Evolutionary conservation across 352 stramenopile species (phyloP), one percentile per base, ranked within the genome.

Genomic region (Phytophthora uliginosa): DNA sequence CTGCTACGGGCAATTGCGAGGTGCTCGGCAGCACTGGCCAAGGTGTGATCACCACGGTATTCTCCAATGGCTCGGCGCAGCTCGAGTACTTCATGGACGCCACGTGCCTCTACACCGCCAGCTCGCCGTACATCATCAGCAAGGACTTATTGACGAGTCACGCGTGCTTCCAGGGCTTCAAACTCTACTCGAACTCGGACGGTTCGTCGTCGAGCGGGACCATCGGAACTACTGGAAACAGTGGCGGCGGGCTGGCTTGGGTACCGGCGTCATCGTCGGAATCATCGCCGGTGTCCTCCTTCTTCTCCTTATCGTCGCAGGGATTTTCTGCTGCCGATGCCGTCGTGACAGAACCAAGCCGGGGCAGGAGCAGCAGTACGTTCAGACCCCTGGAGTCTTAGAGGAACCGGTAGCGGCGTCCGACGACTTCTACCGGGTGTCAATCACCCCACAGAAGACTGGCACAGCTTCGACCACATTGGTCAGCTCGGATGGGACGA

Each of bases 171-270:
- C 48, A 62, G 26, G 69, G 63, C 2, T 69, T 63, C 52, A 73
- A 77, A 24, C 50, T 77, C 53, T 77, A 73, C 47, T 77, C 69
- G 18, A 73, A 77, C 47, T 51, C 58, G 57, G 69, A 53, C 42
- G 64, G 69, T 13, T 69, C 64, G 2, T 45, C 57, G 9, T 61
- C 51, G 7, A 67, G 17, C 20, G 56, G 48, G 33, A 60, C 36
- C 24, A 50, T 45, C 31, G 62, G 62, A 38, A 56, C 52, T 3
- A 63, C 28, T 1, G 63, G 53, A 26, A 55, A 42, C 18, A 63
- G 58, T 8, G 36, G 28, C 40, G 15, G 28, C 55, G 67, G 69
- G 7, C 69, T 8, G 58, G 68, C 1, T 20, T 55, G 9, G 38
- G 47, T 4, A 58, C 54, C 57, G 71, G 71, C 8, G 26, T 60